phyloP scores from a whole-genome alignment of 2,329 filamentous ascomycete species.

The Fusarium vanettenii region DNA sequence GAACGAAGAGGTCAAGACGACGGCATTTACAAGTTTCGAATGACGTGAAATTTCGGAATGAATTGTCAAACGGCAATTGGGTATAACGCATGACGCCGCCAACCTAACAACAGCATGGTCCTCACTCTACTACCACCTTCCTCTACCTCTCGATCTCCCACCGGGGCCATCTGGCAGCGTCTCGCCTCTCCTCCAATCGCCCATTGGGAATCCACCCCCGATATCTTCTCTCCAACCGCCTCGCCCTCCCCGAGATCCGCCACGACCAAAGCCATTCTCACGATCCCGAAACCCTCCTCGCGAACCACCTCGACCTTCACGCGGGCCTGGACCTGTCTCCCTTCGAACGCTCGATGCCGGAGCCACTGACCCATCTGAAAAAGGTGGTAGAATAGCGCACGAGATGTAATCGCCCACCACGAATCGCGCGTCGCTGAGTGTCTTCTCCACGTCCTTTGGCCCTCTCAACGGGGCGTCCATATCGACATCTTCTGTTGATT shows the following conservation, averaged over 20 bases:
- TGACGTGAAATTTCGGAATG: conserved; percentile 18
- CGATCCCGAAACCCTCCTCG: conserved; percentile 41
- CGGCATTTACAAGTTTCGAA: neutral
- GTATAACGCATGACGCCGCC: conserved; percentile 43
- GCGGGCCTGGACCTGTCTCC: conserved; percentile 34
- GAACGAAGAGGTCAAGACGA: conserved; percentile 26
- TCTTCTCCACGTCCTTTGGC: conserved; percentile 75
- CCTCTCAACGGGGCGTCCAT: conserved; percentile 46
- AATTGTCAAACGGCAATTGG: conserved; percentile 25
- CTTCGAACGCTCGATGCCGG: conserved; percentile 60
- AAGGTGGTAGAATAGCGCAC: conserved; percentile 82
- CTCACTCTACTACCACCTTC: conserved; percentile 42
- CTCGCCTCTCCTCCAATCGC: conserved; percentile 77
- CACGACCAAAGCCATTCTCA: conserved; percentile 48
- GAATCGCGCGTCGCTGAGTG: conserved; percentile 80
- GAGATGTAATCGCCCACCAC: conserved; percentile 91
- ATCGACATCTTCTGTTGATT: conserved; percentile 53
- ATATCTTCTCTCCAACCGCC: conserved; percentile 54
- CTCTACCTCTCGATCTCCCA: conserved; percentile 43
- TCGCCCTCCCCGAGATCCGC: conserved; percentile 50
- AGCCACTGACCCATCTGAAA: conserved; percentile 79
- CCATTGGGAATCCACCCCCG: conserved; percentile 56
- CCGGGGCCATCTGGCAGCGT: conserved; percentile 64
- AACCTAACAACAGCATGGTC: conserved; percentile 5
- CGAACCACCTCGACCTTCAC: conserved; percentile 39